Conservation (phyloP, 306 rosid species). For the Chamaecrista fasciculata region DNA sequence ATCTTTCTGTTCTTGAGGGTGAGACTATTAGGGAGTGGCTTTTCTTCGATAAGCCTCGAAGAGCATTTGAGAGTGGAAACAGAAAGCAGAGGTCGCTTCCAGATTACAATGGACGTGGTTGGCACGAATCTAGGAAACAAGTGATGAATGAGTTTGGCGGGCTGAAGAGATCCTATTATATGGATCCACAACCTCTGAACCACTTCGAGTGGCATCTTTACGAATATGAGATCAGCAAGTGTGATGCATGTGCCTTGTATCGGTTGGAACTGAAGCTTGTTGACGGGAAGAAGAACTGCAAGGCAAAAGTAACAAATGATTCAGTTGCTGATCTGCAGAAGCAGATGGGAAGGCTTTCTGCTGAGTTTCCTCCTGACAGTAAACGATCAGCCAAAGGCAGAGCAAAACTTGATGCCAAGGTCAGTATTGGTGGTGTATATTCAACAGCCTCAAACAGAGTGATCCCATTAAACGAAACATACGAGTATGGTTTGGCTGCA, state of each 20-base stretch:
- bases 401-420: constrained; percentile 61
- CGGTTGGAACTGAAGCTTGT: constrained; percentile 90
- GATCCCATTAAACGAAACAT: constrained; percentile 54
- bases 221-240: constrained; percentile 92
- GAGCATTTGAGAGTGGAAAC: constrained; percentile 99
- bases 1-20: constrained; percentile 85
- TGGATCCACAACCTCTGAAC: constrained; percentile 96
- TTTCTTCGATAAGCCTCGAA: constrained; percentile 95
- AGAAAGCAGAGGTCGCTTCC: constrained; percentile 98
- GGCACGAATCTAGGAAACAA: constrained; percentile 99
- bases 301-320: constrained; percentile 63
- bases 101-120: constrained; percentile 94
- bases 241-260: constrained; percentile 88
- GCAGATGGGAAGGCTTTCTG: constrained; percentile 98
- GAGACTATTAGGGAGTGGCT: constrained; percentile 97
- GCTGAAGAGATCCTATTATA: constrained; percentile 93
- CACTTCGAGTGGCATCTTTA: constrained; percentile 97
- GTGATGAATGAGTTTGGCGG: constrained; percentile 92
- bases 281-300: constrained; percentile 89
- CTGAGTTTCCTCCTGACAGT: constrained; percentile 83
- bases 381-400: constrained; percentile 76
- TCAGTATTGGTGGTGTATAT: constrained; percentile 60
- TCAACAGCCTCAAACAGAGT: constrained; percentile 51
- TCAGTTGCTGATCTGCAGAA: constrained; percentile 96
- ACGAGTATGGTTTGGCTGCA: constrained; percentile 57